Conservation (phyloP, 495 filamentous ascomycete species). For the Hypoxylon rickii region DNA sequence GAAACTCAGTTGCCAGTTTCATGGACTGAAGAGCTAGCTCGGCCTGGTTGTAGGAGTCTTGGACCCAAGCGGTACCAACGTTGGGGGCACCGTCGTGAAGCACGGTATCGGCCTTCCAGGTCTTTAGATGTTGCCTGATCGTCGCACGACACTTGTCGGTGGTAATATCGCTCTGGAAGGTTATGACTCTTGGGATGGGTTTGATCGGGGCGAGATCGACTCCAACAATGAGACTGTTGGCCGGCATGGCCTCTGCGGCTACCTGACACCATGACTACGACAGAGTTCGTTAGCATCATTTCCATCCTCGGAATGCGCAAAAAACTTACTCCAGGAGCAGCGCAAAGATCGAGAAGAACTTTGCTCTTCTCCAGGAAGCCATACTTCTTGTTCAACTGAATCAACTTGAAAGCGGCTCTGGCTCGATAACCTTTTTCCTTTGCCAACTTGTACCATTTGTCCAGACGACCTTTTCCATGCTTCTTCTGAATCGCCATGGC, state of each 20-base stretch:
- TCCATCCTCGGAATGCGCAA: no score
- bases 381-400: constrained; percentile 99
- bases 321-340: constrained; percentile 89
- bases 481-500: constrained; percentile 98
- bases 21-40: constrained; percentile 90
- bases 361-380: constrained; percentile 95
- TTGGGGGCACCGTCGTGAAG: constrained; percentile 98
- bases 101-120: constrained; percentile 97
- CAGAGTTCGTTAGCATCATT: no score
- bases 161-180: constrained; percentile 97
- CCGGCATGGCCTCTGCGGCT: constrained; percentile 91
- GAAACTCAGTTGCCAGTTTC: constrained; percentile 92
- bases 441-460: constrained; percentile 90
- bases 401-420: constrained; percentile 95
- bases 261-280: constrained; percentile 98
- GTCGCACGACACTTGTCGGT: constrained; percentile 96
- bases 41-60: constrained; percentile 97
- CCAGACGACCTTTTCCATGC: constrained; percentile 97
- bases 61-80: constrained; percentile 96
- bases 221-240: constrained; percentile 86
- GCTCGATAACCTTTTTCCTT: constrained; percentile 99
- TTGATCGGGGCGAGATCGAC: constrained; percentile 97
- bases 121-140: constrained; percentile 87
- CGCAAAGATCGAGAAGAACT: constrained; percentile 95
- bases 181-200: constrained; percentile 87